Conservation (phyloP, 108 stramenopile genomes). For the Fragilariopsis cylindrus region DNA sequence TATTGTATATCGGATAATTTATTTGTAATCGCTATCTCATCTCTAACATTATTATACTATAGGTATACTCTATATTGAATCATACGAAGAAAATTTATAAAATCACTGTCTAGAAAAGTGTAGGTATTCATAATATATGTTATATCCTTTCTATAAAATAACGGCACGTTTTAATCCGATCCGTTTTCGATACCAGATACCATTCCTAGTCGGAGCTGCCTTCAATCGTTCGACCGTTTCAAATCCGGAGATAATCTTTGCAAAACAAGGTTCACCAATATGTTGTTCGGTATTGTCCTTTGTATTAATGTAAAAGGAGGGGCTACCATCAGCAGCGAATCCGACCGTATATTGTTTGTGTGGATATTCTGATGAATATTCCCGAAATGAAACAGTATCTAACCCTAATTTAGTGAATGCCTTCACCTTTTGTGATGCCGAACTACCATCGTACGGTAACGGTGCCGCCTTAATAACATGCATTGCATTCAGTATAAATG, state of each 20-base stretch:
- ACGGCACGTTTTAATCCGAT: constrained; percentile 36
- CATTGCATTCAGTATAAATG: constrained; percentile 65
- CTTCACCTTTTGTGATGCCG: constrained; percentile 24
- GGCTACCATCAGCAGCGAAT: constrained; percentile 74
- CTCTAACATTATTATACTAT: too few species aligned
- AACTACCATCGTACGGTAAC: constrained; percentile 29
- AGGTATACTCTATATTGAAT: too few species aligned
- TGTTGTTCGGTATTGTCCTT: constrained; percentile 73
- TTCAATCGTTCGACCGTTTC: constrained; percentile 45
- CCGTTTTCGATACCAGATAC: constrained; percentile 34
- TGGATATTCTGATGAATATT: constrained; percentile 56
- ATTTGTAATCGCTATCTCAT: too few species aligned
- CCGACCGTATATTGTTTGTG: constrained; percentile 73
- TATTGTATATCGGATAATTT: too few species aligned
- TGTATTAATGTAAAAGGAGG: constrained; percentile 84
- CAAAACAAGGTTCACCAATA: constrained; percentile 77
- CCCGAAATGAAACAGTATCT: constrained; percentile 57
- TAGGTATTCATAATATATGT: not conserved
- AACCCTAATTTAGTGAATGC: constrained; percentile 40
- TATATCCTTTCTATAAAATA: constrained; percentile 18
- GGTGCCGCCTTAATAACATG: constrained; percentile 75
- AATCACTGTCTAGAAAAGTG: too few species aligned
- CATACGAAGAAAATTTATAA: too few species aligned
- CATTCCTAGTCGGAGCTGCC: constrained; percentile 27
- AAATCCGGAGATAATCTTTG: constrained; percentile 48